Conservation (phyloP, 164 flowering plant species). For the Litsea cubeba region DNA sequence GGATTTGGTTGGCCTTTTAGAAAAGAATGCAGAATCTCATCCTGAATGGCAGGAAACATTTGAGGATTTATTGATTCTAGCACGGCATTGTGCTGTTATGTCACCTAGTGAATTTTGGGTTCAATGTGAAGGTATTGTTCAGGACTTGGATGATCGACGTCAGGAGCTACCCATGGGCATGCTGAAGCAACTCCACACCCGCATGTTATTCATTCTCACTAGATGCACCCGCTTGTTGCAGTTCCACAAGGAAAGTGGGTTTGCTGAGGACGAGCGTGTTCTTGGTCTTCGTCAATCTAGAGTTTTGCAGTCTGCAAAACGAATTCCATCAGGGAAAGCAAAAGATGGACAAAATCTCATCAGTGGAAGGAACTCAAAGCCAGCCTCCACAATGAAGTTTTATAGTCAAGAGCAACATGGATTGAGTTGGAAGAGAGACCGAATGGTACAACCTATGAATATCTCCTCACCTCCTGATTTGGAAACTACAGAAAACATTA, state of each 20-base stretch:
- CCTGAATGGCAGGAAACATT: constrained; percentile 98
- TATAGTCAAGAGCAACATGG: constrained; percentile 90
- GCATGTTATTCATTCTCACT: constrained; percentile 98
- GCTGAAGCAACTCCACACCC: constrained; percentile 92
- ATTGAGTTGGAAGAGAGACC: constrained; percentile 50
- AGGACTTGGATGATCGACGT: constrained; percentile 94
- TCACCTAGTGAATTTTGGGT: constrained; percentile 98
- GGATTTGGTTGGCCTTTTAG: constrained; percentile 82
- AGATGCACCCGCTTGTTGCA: constrained; percentile 95
- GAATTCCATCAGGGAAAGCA: constrained; percentile 32
- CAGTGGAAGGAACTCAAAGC: constrained; percentile 36
- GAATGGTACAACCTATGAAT: constrained; percentile 18
- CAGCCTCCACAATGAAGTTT: constrained; percentile 24
- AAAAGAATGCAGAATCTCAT: constrained; percentile 84
- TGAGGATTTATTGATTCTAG: constrained; percentile 86
- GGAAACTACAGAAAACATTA: constrained; percentile 40
- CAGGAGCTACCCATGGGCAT: constrained; percentile 92
- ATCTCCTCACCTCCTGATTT: constrained; percentile 25
- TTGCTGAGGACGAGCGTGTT: constrained; percentile 75
- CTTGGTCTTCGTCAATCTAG: constrained; percentile 68
- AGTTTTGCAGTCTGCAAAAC: constrained; percentile 55
- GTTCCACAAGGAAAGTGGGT: constrained; percentile 94
- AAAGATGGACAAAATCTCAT: constrained; percentile 38
- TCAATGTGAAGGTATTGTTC: constrained; percentile 99
- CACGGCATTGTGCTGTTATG: constrained; percentile 90